Evolutionary conservation across 495 filamentous ascomycete species (phyloP).

Genomic region (Neurospora sp.): DNA sequence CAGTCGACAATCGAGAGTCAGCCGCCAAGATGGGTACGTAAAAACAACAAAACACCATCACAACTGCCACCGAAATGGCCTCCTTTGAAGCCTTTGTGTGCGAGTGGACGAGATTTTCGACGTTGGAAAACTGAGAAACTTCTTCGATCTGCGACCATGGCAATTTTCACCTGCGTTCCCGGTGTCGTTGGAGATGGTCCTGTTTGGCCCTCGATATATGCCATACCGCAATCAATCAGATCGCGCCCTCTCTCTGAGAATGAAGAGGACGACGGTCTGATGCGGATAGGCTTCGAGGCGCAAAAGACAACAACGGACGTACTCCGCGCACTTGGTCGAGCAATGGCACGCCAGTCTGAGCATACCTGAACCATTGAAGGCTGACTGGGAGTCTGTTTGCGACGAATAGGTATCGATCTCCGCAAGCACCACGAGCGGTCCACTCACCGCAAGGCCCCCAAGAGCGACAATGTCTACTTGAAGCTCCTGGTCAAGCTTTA

Average conservation of each 20-base stretch:
- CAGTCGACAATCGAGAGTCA: constrained; percentile 29
- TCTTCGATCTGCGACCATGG: constrained; percentile 30
- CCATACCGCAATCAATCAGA: background rate
- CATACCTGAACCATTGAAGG: constrained; percentile 41
- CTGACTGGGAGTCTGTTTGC: constrained; percentile 38
- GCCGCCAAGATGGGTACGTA: constrained; percentile 44
- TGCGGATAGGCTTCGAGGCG: background rate
- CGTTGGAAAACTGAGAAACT: constrained; percentile 7
- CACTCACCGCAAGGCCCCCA: constrained; percentile 88
- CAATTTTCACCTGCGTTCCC: constrained; percentile 12
- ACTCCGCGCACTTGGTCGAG: constrained; percentile 16
- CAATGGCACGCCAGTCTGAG: constrained; percentile 22
- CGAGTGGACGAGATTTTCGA: constrained; percentile 30
- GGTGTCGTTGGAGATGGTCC: background rate
- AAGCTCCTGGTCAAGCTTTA: constrained; percentile 98
- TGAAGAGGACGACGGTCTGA: background rate
- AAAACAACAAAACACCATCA: constrained; percentile 6
- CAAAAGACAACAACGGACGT: constrained; percentile 13
- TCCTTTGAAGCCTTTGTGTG: constrained; percentile 31
- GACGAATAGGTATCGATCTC: constrained; percentile 55
- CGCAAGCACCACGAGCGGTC: constrained; percentile 75
- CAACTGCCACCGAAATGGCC: constrained; percentile 4
- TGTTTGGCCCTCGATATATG: background rate
- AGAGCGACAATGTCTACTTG: constrained; percentile 96
- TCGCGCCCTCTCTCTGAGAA: constrained; percentile 1